Conservation (phyloP, 176 grass and related monocot genomes). For the Bromus sterilis region DNA sequence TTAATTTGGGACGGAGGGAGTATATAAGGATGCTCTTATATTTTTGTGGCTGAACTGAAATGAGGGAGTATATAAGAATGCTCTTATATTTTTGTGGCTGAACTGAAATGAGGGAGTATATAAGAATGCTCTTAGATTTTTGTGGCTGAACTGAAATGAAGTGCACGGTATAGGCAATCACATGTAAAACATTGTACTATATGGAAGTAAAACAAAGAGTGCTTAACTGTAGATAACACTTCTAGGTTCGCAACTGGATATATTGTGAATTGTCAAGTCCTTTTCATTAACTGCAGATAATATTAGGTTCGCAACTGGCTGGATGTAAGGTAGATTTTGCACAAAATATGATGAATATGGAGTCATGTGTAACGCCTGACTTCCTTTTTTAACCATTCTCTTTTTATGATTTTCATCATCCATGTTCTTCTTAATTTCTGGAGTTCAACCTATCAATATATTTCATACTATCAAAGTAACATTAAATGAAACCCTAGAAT, state of each 20-base stretch:
- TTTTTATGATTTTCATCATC: neutral
- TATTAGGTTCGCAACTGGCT: neutral
- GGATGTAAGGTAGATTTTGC: neutral
- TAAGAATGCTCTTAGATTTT: neutral
- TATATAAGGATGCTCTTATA: too few species aligned
- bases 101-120: too few species aligned
- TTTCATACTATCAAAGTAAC: neutral
- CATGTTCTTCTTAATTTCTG: neutral
- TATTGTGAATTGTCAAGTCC: neutral
- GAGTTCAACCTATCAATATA: neutral
- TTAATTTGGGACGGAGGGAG: too few species aligned
- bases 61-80: too few species aligned
- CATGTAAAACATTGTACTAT: neutral
- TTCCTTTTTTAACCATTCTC: neutral
- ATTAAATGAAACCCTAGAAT: neutral
- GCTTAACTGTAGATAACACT: neutral
- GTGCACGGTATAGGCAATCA: neutral
- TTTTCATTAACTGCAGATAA: neutral
- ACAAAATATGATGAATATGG: neutral
- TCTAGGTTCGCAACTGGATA: neutral
- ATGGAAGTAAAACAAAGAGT: neutral
- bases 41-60: too few species aligned
- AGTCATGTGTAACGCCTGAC: neutral
- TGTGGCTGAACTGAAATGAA: neutral
- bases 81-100: too few species aligned